Percentiles rank a stretch among this genome's conserved stretches.
Conservation (phyloP, 2,329 filamentous ascomycete species). For the Calonectria pteridis region DNA sequence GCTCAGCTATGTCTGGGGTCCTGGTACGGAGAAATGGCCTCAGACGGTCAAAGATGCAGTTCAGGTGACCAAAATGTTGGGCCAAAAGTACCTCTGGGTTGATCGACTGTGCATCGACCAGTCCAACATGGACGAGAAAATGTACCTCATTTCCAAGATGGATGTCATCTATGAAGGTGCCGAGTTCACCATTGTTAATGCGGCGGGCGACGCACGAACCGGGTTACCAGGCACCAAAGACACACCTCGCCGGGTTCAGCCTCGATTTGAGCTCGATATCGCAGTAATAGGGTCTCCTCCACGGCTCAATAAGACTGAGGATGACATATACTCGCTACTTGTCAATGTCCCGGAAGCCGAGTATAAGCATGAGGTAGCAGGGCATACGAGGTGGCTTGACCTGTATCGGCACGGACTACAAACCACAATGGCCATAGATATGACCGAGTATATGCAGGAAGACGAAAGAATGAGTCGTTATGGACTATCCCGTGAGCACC, state of each 20-base stretch:
- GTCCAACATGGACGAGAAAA: neutral
- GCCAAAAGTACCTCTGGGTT: neutral
- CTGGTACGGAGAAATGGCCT: neutral
- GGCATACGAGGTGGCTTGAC: neutral
- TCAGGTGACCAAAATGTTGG: neutral
- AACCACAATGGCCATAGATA: neutral
- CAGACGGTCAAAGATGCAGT: neutral
- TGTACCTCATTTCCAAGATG: neutral
- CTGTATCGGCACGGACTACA: neutral
- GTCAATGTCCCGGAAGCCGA: neutral
- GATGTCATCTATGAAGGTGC: neutral
- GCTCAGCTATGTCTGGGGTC: neutral
- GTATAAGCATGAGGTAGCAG: neutral
- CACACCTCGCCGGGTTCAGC: neutral
- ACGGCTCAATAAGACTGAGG: neutral
- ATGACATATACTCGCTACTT: neutral
- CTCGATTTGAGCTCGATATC: neutral
- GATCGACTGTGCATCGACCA: neutral
- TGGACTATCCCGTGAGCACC: neutral
- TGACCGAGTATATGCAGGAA: neutral
- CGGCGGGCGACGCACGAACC: neutral
- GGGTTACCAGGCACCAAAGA: neutral
- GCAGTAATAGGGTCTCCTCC: rapidly evolving
- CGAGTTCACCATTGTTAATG: neutral
- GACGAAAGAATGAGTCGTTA: neutral